Conservation (phyloP, 176 grass and related monocot species). For the Triticum urartu region DNA sequence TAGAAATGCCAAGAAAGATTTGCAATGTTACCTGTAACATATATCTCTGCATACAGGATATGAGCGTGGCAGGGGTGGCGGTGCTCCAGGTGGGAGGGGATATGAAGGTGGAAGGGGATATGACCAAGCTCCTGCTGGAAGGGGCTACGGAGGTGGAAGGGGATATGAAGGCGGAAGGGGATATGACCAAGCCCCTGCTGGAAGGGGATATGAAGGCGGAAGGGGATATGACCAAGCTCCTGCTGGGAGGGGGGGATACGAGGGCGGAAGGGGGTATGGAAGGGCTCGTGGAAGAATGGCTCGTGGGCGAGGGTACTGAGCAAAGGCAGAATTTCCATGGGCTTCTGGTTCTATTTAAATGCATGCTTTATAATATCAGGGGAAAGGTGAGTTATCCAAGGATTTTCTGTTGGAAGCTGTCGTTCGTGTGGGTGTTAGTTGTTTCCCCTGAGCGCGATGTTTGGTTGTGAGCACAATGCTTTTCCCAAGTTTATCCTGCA, state of each 20-base stretch:
- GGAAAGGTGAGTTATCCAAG: slow-evolving; percentile 41
- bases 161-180: neutral
- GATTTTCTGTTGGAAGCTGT: slow-evolving; percentile 47
- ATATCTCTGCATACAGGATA: slow-evolving; percentile 23
- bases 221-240: neutral
- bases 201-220: neutral
- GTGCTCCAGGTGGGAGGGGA: slow-evolving; percentile 39
- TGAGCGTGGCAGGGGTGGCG: slow-evolving; percentile 45
- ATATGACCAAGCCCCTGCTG: neutral
- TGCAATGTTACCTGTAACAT: neutral
- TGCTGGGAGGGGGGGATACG: neutral
- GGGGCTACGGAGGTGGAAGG: neutral
- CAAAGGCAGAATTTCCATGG: slow-evolving; percentile 7
- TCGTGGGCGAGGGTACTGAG: slow-evolving; percentile 44
- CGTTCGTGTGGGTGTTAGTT: slow-evolving; percentile 20
- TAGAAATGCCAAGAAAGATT: neutral
- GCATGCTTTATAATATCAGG: slow-evolving; percentile 55
- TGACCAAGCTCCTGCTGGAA: neutral
- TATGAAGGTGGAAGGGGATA: slow-evolving; percentile 39
- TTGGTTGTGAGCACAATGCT: slow-evolving; percentile 54
- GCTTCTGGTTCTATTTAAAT: slow-evolving; percentile 33
- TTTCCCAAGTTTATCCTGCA: slow-evolving; percentile 43
- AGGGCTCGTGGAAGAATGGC: slow-evolving; percentile 58
- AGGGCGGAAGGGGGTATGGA: slow-evolving; percentile 48
- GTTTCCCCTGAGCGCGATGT: slow-evolving; percentile 42